Evolutionary conservation across 2,329 filamentous ascomycete genomes (phyloP).

Genomic region (Ceratocystis lukuohia): DNA sequence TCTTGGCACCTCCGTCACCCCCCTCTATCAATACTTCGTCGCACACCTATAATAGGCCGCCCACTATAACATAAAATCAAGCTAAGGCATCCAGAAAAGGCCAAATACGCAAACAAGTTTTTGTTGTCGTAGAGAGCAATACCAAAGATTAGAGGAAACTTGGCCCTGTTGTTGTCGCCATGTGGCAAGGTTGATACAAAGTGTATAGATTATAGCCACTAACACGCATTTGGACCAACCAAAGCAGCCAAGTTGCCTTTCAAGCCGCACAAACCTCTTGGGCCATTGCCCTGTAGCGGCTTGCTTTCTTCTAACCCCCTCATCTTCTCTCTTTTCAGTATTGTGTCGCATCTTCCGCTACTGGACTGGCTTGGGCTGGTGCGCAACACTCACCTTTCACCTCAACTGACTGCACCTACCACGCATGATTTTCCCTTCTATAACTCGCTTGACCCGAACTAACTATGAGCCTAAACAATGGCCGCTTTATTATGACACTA

Average conservation of each 20-base stretch:
- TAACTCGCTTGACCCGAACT: constrained; percentile 5
- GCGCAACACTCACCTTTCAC: neutral
- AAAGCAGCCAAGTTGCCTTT: neutral
- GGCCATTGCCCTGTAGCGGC: neutral
- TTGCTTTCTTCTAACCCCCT: neutral
- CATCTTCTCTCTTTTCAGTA: neutral
- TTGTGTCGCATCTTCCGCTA: neutral
- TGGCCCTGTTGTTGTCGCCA: neutral
- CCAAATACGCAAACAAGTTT: neutral
- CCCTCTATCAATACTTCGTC: neutral
- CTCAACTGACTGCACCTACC: constrained; percentile 4
- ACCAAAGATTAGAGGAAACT: too few species aligned
- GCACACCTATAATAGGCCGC: neutral
- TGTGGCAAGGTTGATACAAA: neutral
- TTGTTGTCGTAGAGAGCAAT: neutral
- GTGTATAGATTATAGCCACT: neutral
- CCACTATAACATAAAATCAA: neutral
- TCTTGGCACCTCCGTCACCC: neutral
- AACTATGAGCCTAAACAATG: neutral
- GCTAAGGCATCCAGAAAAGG: neutral
- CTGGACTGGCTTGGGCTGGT: neutral
- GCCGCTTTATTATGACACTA: neutral
- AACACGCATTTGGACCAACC: neutral
- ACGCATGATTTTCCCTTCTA: neutral
- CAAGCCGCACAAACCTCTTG: neutral